phyloP scores from a whole-genome alignment of 208 protist genomes.

The Trichomonas vaginalis region DNA sequence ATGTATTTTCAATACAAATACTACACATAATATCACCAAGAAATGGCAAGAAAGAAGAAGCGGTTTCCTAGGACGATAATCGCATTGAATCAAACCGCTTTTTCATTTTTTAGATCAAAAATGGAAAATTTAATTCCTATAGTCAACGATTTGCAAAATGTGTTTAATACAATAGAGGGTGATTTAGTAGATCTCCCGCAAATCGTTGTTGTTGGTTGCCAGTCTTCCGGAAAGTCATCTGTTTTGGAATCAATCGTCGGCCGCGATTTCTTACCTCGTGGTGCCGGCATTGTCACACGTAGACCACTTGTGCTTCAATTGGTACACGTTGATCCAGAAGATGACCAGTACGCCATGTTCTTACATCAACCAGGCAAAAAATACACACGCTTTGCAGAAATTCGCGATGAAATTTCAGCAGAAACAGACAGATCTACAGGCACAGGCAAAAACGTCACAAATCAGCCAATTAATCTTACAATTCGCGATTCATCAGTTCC shows the following conservation, averaged over 20 bases:
- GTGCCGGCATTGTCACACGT: conserved; percentile 92
- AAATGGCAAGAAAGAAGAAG: not conserved
- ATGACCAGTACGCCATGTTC: conserved; percentile 58
- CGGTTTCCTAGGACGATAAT: not conserved
- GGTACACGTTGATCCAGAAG: conserved; percentile 33
- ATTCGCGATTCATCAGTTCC: conserved; percentile 33
- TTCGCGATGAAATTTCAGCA: conserved; percentile 65
- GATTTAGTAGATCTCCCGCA: conserved; percentile 28
- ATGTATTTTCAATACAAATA: too few species aligned
- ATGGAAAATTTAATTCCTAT: conserved; percentile 29
- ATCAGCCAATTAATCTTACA: conserved; percentile 3
- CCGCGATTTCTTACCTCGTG: conserved; percentile 92
- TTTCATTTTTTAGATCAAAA: not conserved
- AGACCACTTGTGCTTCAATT: conserved; percentile 93
- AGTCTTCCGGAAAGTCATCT: conserved; percentile 35
- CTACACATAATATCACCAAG: too few species aligned
- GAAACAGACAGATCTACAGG: conserved; percentile 68
- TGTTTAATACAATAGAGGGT: conserved; percentile 24
- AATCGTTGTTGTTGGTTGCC: conserved; percentile 37
- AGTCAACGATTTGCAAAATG: conserved; percentile 38
- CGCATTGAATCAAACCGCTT: not conserved
- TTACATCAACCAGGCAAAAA: conserved; percentile 60
- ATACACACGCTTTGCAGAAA: conserved; percentile 78
- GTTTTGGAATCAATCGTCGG: conserved; percentile 97
- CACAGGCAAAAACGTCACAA: not conserved